phyloP scores from a whole-genome alignment of 495 filamentous ascomycete species.

The Daldinia decipiens region DNA sequence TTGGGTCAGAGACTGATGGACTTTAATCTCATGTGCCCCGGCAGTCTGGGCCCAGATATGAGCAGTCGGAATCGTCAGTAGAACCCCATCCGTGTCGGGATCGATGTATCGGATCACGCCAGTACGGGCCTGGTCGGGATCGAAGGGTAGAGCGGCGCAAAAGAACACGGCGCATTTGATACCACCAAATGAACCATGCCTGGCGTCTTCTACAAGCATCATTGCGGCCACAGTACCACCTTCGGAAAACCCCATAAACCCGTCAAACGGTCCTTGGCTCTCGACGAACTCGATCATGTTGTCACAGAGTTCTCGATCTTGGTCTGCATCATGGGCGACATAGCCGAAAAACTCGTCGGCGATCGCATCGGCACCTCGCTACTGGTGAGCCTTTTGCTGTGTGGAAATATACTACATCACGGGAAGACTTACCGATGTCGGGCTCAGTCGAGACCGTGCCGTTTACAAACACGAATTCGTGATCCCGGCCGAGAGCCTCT shows the following conservation, averaged over 20 bases:
- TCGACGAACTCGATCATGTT: conserved; percentile 41
- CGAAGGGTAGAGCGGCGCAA: conserved; percentile 43
- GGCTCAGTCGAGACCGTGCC: conserved; percentile 42
- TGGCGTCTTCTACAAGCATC: conserved; percentile 47
- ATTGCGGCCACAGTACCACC: conserved; percentile 68
- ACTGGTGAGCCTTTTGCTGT: conserved; percentile 11
- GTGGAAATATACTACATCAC: neutral
- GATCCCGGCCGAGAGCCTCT: conserved; percentile 40
- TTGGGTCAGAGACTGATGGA: conserved; percentile 22
- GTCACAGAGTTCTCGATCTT: conserved; percentile 37
- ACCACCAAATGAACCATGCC: conserved; percentile 37
- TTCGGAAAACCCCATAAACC: conserved; percentile 72
- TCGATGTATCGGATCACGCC: conserved; percentile 34
- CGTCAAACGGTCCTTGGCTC: conserved; percentile 68
- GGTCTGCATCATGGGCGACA: conserved; percentile 32
- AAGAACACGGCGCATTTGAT: conserved; percentile 47
- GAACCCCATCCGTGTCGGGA: conserved; percentile 39
- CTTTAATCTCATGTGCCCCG: conserved; percentile 23
- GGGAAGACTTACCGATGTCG: conserved; percentile 31
- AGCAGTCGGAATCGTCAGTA: conserved; percentile 43
- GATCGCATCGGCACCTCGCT: conserved; percentile 42
- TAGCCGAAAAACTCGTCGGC: conserved; percentile 46
- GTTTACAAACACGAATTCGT: conserved; percentile 47
- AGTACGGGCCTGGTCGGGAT: conserved; percentile 40
- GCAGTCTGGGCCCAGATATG: conserved; percentile 42